Conservation (phyloP, 2,329 filamentous ascomycete species). For the Fusarium beomiforme region DNA sequence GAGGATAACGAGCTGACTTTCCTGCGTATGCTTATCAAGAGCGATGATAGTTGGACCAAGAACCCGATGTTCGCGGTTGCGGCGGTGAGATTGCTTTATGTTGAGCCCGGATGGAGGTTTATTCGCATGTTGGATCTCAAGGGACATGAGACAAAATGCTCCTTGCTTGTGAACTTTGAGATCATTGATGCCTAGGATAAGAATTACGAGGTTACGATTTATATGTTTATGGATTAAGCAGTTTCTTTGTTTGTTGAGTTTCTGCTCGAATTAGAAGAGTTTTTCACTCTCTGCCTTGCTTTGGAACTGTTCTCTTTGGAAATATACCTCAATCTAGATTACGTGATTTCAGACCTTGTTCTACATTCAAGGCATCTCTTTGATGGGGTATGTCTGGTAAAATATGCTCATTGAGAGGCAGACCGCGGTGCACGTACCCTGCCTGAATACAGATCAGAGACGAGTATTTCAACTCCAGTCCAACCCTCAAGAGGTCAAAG, state of each 20-base stretch:
- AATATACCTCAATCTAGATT: not conserved
- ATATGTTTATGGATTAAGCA: not conserved
- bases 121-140: conserved; percentile 72
- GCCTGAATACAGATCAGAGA: too few species aligned
- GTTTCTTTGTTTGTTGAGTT: not conserved
- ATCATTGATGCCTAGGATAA: conserved; percentile 53
- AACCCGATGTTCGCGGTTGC: conserved; percentile 72
- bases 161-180: conserved; percentile 70
- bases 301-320: not conserved
- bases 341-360: not conserved
- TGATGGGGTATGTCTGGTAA: too few species aligned
- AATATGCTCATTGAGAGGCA: too few species aligned
- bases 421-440: too few species aligned
- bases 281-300: not conserved
- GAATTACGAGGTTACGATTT: conserved; percentile 12
- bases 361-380: too few species aligned
- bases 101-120: conserved; percentile 68
- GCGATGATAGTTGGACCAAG: conserved; percentile 68
- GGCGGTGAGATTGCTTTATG: conserved; percentile 68
- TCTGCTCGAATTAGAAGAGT: not conserved
- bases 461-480: too few species aligned
- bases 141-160: conserved; percentile 71
- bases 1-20: conserved; percentile 74
- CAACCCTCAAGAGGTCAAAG: too few species aligned
- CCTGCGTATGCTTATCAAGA: conserved; percentile 72